Conservation (phyloP, 108 stramenopile genomes). For the Nitzschia palea region DNA sequence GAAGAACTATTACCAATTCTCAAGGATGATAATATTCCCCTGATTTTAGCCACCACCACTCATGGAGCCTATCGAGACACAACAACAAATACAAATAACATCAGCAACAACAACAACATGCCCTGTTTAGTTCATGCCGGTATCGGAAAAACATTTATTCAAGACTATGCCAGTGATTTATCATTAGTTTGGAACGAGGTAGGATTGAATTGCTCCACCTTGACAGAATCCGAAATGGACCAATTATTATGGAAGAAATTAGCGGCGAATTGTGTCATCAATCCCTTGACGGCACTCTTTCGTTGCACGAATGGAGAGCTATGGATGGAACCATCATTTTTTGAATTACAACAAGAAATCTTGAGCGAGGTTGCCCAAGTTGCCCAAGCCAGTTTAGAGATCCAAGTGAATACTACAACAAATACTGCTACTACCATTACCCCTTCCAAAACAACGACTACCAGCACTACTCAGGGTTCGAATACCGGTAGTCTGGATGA, state of each 20-base stretch:
- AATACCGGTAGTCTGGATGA: background rate
- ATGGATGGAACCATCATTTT: conserved; percentile 22
- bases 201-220: conserved; percentile 28
- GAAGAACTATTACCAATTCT: conserved; percentile 33
- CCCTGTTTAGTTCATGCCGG: conserved; percentile 44
- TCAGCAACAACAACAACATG: background rate
- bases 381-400: background rate
- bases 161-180: conserved; percentile 9
- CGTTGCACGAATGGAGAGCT: conserved; percentile 50
- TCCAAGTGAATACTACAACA: background rate
- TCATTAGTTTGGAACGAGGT: conserved; percentile 25
- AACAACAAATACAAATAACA: background rate
- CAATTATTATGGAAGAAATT: conserved; percentile 70
- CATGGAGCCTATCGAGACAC: conserved; percentile 46
- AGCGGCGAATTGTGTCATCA: conserved; percentile 77
- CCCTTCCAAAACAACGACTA: background rate
- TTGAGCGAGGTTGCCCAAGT: conserved; percentile 24
- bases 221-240: conserved; percentile 37
- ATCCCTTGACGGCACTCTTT: conserved; percentile 64
- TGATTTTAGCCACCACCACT: conserved; percentile 43
- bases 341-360: conserved; percentile 7
- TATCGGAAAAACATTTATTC: conserved; percentile 37
- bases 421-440: background rate
- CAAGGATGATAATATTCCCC: background rate
- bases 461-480: background rate